Percentiles rank a stretch among this genome's conserved stretches.
These are phyloP conservation scores for Calonectria multiphialidica DNA, from an alignment of 2,329 filamentous ascomycete genomes.

Conservation along the genomic window DNA sequence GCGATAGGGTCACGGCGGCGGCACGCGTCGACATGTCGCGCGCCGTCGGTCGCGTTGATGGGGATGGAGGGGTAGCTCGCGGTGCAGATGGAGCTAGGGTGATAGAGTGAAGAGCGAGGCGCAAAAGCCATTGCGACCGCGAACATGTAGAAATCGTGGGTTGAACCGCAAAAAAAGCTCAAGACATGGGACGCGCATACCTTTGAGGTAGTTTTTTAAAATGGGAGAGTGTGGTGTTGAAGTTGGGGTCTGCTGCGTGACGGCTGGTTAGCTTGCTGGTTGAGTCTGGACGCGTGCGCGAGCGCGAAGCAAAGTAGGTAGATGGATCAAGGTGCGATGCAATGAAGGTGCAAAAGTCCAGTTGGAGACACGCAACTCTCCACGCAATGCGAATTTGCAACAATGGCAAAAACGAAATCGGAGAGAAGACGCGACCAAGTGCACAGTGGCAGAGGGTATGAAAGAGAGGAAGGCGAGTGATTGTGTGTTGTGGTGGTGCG, in stretches of 20 bases:
- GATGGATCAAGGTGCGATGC: conserved; percentile 28
- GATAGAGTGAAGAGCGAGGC: conserved; percentile 36
- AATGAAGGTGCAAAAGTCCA: conserved; percentile 28
- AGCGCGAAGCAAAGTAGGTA: conserved; percentile 24
- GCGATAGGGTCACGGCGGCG: neutral
- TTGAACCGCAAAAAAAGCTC: conserved; percentile 31
- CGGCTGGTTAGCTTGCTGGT: conserved; percentile 42
- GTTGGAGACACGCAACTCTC: conserved; percentile 35
- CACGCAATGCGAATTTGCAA: conserved; percentile 30
- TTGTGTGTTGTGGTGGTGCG: conserved; percentile 47
- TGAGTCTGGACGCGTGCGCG: conserved; percentile 23
- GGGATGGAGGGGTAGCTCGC: conserved; percentile 40
- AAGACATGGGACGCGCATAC: conserved; percentile 33
- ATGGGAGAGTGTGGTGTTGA: conserved; percentile 26
- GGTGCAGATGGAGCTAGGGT: conserved; percentile 30
- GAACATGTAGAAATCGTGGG: conserved; percentile 32
- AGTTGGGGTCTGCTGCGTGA: conserved; percentile 46
- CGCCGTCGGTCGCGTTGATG: conserved; percentile 13
- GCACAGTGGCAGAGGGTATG: conserved; percentile 25
- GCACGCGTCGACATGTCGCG: neutral
- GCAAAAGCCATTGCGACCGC: conserved; percentile 45
- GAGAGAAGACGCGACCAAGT: conserved; percentile 26
- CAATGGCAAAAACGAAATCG: conserved; percentile 36
- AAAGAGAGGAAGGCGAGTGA: conserved; percentile 54
- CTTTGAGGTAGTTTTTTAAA: conserved; percentile 32